Conservation (phyloP, 495 filamentous ascomycete genomes). For the Neurospora sp. region DNA sequence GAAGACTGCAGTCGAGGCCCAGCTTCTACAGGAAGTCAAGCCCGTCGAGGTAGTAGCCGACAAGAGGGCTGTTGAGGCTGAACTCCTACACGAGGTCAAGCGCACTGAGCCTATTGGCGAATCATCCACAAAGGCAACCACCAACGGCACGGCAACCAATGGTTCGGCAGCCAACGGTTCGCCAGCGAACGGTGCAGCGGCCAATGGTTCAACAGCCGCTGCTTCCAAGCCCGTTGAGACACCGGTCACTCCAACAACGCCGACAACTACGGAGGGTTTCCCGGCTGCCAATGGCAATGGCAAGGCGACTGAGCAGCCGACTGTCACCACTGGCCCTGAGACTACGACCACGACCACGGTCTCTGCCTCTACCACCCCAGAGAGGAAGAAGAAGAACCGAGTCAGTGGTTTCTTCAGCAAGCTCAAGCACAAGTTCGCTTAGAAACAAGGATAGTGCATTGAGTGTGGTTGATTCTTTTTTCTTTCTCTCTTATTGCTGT, state of each 20-base stretch:
- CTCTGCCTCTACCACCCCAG: constrained; percentile 20
- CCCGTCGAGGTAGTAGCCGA: constrained; percentile 49
- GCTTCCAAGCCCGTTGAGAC: constrained; percentile 3
- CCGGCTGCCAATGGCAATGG: background rate
- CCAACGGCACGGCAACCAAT: background rate
- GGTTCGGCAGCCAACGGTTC: background rate
- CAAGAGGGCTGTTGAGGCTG: constrained; percentile 63
- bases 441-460: constrained; percentile 20
- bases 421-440: constrained; percentile 45
- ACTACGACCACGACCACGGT: constrained; percentile 22
- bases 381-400: constrained; percentile 51
- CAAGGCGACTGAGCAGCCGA: constrained; percentile 12
- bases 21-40: constrained; percentile 46
- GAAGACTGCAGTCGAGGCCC: constrained; percentile 68
- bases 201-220: background rate
- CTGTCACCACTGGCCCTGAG: constrained; percentile 14
- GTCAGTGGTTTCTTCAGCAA: constrained; percentile 46
- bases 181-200: background rate
- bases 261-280: background rate
- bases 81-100: constrained; percentile 35
- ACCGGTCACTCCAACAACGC: background rate
- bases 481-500: constrained; percentile 12
- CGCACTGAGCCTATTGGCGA: constrained; percentile 9
- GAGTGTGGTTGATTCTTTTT: constrained; percentile 7
- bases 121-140: constrained; percentile 8